A percentile compares a stretch with the other conserved stretches of the same genome.
Evolutionary conservation across 495 filamentous ascomycete species (phyloP).

Genomic region (Cercophora samala): DNA sequence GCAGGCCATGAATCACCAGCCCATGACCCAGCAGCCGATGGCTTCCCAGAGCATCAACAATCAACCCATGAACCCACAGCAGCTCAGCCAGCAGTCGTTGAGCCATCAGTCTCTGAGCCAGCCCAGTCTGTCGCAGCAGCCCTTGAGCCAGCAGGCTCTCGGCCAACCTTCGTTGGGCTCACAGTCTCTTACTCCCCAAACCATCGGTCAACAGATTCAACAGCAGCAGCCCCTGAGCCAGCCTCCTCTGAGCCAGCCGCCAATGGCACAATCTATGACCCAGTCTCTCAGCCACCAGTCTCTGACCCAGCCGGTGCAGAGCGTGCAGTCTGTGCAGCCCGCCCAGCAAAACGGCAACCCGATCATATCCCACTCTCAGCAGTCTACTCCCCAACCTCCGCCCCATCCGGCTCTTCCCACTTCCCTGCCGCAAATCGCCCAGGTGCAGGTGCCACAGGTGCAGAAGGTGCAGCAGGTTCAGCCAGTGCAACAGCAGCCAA

Average conservation of each 20-base stretch:
- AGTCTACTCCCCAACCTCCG: constrained; percentile 27
- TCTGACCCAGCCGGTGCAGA: constrained; percentile 22
- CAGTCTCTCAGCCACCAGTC: constrained; percentile 25
- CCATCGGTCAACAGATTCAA: constrained; percentile 22
- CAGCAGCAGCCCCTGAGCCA: constrained; percentile 29
- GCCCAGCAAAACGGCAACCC: constrained; percentile 34
- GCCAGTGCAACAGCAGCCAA: constrained; percentile 35
- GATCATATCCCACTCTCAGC: constrained; percentile 32
- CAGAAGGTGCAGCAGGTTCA: constrained; percentile 39
- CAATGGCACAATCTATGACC: constrained; percentile 16
- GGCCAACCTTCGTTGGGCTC: constrained; percentile 21
- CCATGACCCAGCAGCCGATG: constrained; percentile 23
- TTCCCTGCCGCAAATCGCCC: constrained; percentile 18
- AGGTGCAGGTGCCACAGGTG: constrained; percentile 23
- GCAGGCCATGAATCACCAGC: constrained; percentile 33
- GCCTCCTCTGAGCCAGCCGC: constrained; percentile 26
- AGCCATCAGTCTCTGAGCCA: constrained; percentile 21
- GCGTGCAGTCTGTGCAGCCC: constrained; percentile 19
- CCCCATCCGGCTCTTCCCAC: constrained; percentile 30
- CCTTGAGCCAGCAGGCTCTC: constrained; percentile 21
- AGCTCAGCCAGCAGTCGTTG: constrained; percentile 18
- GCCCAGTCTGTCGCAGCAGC: constrained; percentile 21
- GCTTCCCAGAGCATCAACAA: constrained; percentile 22
- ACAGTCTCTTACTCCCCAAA: constrained; percentile 7
- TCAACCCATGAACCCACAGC: constrained; percentile 24